Conservation (phyloP, 441 rosid genomes). For the Erodium moschatum region DNA sequence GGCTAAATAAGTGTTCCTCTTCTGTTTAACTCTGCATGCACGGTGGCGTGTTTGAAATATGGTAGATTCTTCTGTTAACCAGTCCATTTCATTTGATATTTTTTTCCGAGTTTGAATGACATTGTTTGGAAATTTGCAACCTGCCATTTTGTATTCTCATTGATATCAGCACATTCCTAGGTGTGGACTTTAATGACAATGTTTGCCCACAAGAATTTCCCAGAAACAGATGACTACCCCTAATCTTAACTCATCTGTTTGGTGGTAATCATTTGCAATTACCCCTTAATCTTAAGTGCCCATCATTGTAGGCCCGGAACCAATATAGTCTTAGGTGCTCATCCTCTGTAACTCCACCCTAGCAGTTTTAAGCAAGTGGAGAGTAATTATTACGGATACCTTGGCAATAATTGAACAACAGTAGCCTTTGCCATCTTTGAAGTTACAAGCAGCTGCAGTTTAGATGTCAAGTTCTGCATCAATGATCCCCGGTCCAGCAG, state of each 20-base stretch:
- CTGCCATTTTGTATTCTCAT: not conserved
- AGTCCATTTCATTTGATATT: not conserved
- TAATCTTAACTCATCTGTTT: too few relatives aligned
- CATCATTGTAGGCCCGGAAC: not conserved
- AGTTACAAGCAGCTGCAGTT: not conserved
- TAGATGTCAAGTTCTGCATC: not conserved
- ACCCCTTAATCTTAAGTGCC: too few relatives aligned
- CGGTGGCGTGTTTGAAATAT: not conserved
- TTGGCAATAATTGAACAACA: not conserved
- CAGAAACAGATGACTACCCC: too few relatives aligned
- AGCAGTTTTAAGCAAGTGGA: slow-evolving; percentile 2
- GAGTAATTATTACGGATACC: not conserved
- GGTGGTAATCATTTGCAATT: too few relatives aligned
- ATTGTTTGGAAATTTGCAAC: not conserved
- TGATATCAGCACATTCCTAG: not conserved
- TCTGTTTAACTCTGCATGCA: too few relatives aligned
- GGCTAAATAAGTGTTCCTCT: too few relatives aligned
- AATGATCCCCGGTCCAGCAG: not conserved
- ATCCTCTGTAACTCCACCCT: not conserved
- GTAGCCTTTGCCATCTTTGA: not conserved
- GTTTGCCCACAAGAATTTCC: too few relatives aligned
- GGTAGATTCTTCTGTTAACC: not conserved
- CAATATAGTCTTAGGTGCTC: not conserved
- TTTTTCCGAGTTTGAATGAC: not conserved
- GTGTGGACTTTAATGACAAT: too few relatives aligned